Conservation (phyloP, 2,329 filamentous ascomycete genomes). For the Alternaria triticina region DNA sequence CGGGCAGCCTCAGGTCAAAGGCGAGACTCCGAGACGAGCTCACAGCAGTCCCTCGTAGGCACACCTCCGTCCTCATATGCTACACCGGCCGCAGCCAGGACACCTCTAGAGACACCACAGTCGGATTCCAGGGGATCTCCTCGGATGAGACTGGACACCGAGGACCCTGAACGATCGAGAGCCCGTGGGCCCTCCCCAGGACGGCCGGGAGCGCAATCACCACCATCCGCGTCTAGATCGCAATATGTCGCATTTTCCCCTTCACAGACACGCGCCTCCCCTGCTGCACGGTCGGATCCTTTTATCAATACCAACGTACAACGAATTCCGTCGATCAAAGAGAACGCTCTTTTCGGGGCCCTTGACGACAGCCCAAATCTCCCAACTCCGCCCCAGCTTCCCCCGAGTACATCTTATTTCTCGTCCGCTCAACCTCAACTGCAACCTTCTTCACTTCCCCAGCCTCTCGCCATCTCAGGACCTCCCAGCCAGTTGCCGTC, state of each 20-base stretch:
- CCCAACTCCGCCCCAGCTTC: conserved; percentile 33
- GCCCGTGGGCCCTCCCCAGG: conserved; percentile 39
- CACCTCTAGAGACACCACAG: conserved; percentile 27
- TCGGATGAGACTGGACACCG: conserved; percentile 21
- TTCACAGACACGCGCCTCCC: conserved; percentile 29
- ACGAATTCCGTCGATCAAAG: conserved; percentile 16
- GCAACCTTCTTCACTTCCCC: conserved; percentile 16
- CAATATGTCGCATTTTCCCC: conserved; percentile 36
- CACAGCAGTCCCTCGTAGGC: conserved; percentile 25
- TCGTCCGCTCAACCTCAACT: conserved; percentile 12
- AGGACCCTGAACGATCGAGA: conserved; percentile 41
- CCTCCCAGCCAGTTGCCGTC: conserved; percentile 19
- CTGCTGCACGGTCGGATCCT: conserved; percentile 26
- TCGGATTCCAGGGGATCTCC: conserved; percentile 20
- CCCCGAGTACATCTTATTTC: conserved; percentile 20
- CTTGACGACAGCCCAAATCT: conserved; percentile 25
- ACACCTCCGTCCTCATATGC: conserved; percentile 34
- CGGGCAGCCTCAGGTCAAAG: conserved; percentile 27
- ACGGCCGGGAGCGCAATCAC: conserved; percentile 8
- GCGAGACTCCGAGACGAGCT: conserved; percentile 42
- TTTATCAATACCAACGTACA: conserved; percentile 26
- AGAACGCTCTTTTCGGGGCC: conserved; percentile 25
- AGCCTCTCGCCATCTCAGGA: conserved; percentile 11
- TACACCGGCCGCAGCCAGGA: conserved; percentile 22
- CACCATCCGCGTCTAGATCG: conserved; percentile 33